Percentiles rank a stretch among this genome's conserved stretches.
These are phyloP conservation scores for Alternaria novae-zelandiae DNA, from an alignment of 2,329 filamentous ascomycete species.

Conservation along the genomic window DNA sequence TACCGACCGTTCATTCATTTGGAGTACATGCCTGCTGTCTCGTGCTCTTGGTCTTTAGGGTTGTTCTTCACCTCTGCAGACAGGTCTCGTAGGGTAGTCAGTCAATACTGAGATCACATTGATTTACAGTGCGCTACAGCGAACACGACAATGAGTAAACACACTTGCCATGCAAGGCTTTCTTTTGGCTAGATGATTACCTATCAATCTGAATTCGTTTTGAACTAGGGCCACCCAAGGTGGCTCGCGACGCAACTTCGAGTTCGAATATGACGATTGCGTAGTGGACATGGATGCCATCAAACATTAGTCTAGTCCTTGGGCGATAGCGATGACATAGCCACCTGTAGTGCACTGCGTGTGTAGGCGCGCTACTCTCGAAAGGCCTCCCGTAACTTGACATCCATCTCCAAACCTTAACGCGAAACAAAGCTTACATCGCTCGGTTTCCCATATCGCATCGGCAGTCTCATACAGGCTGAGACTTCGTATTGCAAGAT, in stretches of 20 bases:
- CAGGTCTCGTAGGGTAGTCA: neutral
- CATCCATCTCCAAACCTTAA: neutral
- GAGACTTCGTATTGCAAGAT: neutral
- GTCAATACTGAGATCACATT: neutral
- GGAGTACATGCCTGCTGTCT: neutral
- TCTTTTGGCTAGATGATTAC: neutral
- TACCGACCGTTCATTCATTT: neutral
- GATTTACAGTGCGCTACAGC: neutral
- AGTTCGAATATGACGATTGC: neutral
- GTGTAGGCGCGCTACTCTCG: neutral
- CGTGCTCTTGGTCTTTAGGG: neutral
- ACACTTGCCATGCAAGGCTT: neutral
- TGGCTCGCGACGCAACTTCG: neutral
- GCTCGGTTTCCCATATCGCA: neutral
- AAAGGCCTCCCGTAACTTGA: neutral
- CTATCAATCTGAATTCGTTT: neutral
- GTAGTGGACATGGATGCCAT: neutral
- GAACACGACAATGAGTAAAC: neutral
- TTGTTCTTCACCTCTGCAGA: neutral
- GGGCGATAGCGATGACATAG: neutral
- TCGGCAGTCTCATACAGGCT: neutral
- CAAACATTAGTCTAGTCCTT: neutral
- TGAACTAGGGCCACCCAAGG: neutral
- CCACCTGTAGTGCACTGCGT: neutral
- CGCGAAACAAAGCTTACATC: neutral